A percentile compares a stretch with the other conserved stretches of the same genome.
Conservation (phyloP, 495 filamentous ascomycete species). For the Xylaria intraflava region DNA sequence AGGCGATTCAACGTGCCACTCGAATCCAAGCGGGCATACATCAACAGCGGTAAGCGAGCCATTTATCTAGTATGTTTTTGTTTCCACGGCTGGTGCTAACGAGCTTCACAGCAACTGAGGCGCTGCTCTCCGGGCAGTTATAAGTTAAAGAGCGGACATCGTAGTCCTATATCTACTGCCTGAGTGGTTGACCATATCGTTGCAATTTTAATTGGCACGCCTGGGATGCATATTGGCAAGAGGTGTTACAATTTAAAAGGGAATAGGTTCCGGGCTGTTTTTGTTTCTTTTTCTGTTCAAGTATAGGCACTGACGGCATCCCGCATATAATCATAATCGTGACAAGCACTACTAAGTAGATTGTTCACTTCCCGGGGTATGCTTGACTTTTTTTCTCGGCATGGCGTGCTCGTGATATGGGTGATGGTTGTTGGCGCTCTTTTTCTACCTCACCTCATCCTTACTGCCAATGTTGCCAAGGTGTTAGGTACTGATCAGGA, state of each 20-base stretch:
- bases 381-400: not conserved
- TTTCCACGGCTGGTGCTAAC: constrained; percentile 29
- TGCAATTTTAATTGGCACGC: constrained; percentile 1
- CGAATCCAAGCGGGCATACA: constrained; percentile 79
- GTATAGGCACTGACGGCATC: constrained; percentile 7
- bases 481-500: too few relatives aligned
- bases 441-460: too few relatives aligned
- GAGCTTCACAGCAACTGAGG: constrained; percentile 56
- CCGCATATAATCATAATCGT: constrained; percentile 13
- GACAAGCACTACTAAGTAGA: constrained; percentile 1
- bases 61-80: not conserved
- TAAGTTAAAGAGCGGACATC: constrained; percentile 25
- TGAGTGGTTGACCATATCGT: too few relatives aligned
- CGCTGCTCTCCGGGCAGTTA: constrained; percentile 63
- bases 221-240: constrained; percentile 8
- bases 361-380: too few relatives aligned
- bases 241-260: constrained; percentile 8
- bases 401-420: not conserved
- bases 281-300: not conserved
- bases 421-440: too few relatives aligned
- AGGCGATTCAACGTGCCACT: constrained; percentile 74
- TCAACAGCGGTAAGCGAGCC: constrained; percentile 76
- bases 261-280: not conserved
- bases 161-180: too few relatives aligned
- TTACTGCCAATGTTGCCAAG: too few relatives aligned